These are phyloP conservation scores for Alternaria viburni DNA, from an alignment of 2,329 filamentous ascomycete genomes.

Conservation along the genomic window DNA sequence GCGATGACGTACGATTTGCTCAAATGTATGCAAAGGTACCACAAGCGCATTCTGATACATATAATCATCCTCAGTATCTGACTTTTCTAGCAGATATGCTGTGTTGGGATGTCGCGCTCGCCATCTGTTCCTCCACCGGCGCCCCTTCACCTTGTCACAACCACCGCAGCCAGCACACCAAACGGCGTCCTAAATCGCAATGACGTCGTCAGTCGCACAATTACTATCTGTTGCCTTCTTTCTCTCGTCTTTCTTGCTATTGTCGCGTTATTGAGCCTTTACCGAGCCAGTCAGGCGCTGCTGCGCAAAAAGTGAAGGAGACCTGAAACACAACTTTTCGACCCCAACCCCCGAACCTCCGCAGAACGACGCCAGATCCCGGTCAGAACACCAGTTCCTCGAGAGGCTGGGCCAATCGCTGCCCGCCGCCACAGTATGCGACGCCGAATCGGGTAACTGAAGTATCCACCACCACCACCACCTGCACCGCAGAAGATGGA, in stretches of 20 bases:
- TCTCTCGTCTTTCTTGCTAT: background rate
- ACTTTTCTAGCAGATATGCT: background rate
- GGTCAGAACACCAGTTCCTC: background rate
- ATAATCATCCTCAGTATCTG: too few species aligned
- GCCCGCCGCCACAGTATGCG: background rate
- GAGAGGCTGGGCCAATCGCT: slow-evolving; percentile 3
- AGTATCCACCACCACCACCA: background rate
- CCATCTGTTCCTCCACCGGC: background rate
- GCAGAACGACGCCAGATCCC: background rate
- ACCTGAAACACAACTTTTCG: background rate
- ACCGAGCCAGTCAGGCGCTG: background rate
- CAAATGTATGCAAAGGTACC: background rate
- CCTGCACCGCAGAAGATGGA: background rate
- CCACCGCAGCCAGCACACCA: too few species aligned
- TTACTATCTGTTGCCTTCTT: background rate
- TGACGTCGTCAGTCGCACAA: background rate
- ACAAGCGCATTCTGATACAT: rapidly evolving
- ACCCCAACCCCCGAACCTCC: background rate
- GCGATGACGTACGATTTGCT: background rate
- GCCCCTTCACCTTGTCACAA: background rate
- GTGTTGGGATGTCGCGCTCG: background rate
- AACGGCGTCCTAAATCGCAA: background rate
- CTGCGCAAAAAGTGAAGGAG: slow-evolving; percentile 3
- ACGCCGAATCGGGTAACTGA: background rate
- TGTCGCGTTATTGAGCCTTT: background rate